A percentile compares a stretch with the other conserved stretches of the same genome.
These are phyloP conservation scores for Russula foetens DNA, from an alignment of 768 basidiomycete species.

Conservation along the genomic window DNA sequence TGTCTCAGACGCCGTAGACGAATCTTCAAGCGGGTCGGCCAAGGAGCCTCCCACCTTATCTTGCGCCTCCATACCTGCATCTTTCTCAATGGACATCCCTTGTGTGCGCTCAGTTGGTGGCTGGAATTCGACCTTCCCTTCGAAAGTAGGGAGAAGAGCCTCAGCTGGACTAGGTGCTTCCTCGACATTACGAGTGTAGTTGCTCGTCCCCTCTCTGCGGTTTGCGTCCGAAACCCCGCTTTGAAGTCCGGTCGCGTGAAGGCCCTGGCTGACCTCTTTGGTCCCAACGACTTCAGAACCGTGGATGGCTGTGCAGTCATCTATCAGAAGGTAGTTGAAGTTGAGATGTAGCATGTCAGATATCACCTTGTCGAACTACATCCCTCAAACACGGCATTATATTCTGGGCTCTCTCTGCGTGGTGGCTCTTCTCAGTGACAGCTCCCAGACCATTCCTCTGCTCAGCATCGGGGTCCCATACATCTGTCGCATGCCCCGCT, in stretches of 20 bases:
- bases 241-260: conserved; percentile 39
- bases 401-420: conserved; percentile 19
- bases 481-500: conserved; percentile 42
- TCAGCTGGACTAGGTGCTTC: conserved; percentile 50
- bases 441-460: conserved; percentile 42
- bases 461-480: conserved; percentile 70
- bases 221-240: conserved; percentile 32
- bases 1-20: conserved; percentile 31
- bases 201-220: conserved; percentile 47
- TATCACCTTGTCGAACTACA: conserved; percentile 39
- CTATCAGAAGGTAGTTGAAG: conserved; percentile 2
- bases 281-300: conserved; percentile 33
- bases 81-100: neutral
- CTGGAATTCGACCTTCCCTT: conserved; percentile 47
- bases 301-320: conserved; percentile 31
- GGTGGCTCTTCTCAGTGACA: conserved; percentile 29
- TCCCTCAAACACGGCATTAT: conserved; percentile 19
- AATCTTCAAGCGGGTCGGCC: conserved; percentile 43
- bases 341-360: neutral
- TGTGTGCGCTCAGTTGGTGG: conserved; percentile 4
- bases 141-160: conserved; percentile 57
- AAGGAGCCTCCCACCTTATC: conserved; percentile 14
- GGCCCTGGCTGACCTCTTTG: conserved; percentile 29
- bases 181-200: conserved; percentile 43
- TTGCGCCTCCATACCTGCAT: neutral